Percentiles rank a stretch among this genome's conserved stretches.
These are phyloP conservation scores for Santalum album DNA, from an alignment of 164 flowering plant species.

Conservation along the genomic window DNA sequence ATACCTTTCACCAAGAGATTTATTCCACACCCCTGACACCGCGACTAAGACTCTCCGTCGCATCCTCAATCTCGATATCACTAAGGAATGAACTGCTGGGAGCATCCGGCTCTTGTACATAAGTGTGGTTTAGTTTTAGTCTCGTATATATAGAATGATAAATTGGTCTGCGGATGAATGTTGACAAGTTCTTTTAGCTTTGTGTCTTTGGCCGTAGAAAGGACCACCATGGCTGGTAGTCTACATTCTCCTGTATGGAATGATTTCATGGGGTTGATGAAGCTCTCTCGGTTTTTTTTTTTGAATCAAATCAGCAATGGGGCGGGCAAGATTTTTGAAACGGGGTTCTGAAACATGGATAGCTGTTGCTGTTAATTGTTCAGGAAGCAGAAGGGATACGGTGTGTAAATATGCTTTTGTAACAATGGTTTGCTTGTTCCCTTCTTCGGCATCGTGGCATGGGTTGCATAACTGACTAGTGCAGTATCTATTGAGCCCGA, in stretches of 20 bases:
- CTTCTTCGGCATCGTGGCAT: slow-evolving; percentile 2
- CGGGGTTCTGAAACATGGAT: slow-evolving; percentile 2
- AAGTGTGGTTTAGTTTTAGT: slow-evolving; percentile 23
- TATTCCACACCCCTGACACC: slow-evolving; percentile 40
- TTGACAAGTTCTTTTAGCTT: slow-evolving; percentile 14
- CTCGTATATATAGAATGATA: slow-evolving; percentile 47
- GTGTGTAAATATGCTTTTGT: not conserved
- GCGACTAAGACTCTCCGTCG: slow-evolving; percentile 87
- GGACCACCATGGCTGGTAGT: slow-evolving; percentile 3
- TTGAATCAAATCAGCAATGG: not conserved
- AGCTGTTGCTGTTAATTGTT: not conserved
- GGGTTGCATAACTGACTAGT: too few species aligned
- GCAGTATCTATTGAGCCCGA: slow-evolving; percentile 4
- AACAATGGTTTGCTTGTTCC: not conserved
- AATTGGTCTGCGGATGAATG: slow-evolving; percentile 13
- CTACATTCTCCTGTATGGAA: slow-evolving; percentile 2
- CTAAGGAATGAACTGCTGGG: slow-evolving; percentile 37
- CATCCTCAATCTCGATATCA: slow-evolving; percentile 72
- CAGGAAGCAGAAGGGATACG: not conserved
- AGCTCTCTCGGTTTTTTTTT: not conserved
- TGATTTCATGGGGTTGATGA: not conserved
- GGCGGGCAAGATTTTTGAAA: not conserved
- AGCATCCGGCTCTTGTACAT: slow-evolving; percentile 35
- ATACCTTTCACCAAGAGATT: slow-evolving; percentile 11
- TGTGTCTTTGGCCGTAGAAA: slow-evolving; percentile 10